phyloP scores from a whole-genome alignment of 179 eudicot species.

The Actinidia chinensis region DNA sequence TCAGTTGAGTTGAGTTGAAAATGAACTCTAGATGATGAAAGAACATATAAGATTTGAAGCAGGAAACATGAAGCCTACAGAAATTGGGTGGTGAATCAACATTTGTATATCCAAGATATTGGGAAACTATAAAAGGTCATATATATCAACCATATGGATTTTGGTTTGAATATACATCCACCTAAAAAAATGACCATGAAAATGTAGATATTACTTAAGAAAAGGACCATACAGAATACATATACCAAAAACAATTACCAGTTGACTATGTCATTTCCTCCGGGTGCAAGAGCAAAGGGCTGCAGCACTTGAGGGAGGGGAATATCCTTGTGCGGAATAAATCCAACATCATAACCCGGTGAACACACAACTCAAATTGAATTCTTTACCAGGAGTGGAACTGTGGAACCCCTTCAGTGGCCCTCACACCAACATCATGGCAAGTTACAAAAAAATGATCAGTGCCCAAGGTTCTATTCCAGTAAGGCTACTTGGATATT shows the following conservation, averaged over 20 bases:
- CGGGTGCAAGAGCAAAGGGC: slow-evolving; percentile 96
- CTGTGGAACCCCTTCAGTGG: slow-evolving; percentile 85
- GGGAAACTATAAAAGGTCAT: background rate
- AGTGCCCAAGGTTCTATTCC: slow-evolving; percentile 95
- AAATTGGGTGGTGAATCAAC: background rate
- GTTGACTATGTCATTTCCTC: slow-evolving; percentile 83
- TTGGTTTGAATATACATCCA: background rate
- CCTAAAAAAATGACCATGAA: background rate
- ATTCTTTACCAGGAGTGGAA: slow-evolving; percentile 81
- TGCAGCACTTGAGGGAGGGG: slow-evolving; percentile 96
- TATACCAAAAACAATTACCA: slow-evolving; percentile 44
- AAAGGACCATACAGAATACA: too few relatives aligned
- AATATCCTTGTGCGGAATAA: slow-evolving; percentile 94
- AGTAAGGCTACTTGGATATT: slow-evolving; percentile 79
- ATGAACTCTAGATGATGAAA: background rate
- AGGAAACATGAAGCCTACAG: background rate
- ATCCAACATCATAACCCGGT: slow-evolving; percentile 88
- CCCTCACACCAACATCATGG: slow-evolving; percentile 92
- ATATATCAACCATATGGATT: background rate
- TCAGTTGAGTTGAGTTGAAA: background rate
- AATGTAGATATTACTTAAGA: too few relatives aligned
- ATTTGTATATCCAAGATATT: background rate
- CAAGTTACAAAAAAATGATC: slow-evolving; percentile 94
- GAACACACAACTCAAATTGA: slow-evolving; percentile 92
- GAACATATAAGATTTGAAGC: slow-evolving; percentile 4